Percentiles rank a stretch among this genome's conserved stretches.
These are phyloP conservation scores for Pythium vanterpoolii DNA, from an alignment of 352 stramenopile species.

Conservation along the genomic window DNA sequence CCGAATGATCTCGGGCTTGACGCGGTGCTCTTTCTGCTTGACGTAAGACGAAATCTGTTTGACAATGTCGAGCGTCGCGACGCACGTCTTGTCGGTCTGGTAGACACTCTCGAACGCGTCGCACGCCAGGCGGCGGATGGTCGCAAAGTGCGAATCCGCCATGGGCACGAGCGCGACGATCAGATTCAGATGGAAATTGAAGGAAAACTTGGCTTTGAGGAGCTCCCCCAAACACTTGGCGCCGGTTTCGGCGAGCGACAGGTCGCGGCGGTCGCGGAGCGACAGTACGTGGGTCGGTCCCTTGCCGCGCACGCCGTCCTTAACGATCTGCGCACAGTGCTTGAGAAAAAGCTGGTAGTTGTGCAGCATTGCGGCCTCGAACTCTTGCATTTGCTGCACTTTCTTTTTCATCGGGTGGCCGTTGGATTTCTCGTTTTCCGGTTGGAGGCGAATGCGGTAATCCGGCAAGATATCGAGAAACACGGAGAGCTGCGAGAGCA, in stretches of 20 bases:
- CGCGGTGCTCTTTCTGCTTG: constrained; percentile 79
- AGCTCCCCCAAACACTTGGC: constrained; percentile 75
- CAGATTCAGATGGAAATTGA: constrained; percentile 87
- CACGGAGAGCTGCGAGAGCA: constrained; percentile 93
- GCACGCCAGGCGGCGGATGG: constrained; percentile 52
- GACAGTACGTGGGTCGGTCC: constrained; percentile 37
- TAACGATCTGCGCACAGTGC: constrained; percentile 60
- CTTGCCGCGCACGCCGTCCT: constrained; percentile 54
- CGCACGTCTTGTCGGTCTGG: constrained; percentile 67
- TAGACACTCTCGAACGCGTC: constrained; percentile 72
- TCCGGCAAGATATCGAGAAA: constrained; percentile 95
- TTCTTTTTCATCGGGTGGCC: constrained; percentile 84
- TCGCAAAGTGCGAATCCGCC: constrained; percentile 59
- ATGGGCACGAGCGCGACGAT: constrained; percentile 80
- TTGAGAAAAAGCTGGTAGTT: constrained; percentile 87
- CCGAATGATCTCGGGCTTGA: constrained; percentile 72
- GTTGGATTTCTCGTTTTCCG: constrained; percentile 65
- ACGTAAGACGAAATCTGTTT: constrained; percentile 84
- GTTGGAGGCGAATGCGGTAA: constrained; percentile 92
- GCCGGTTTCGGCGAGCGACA: constrained; percentile 66
- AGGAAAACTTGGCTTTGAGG: constrained; percentile 80
- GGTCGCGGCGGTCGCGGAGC: constrained; percentile 33
- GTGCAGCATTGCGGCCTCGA: constrained; percentile 65
- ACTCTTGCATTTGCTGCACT: constrained; percentile 86
- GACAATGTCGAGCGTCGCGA: constrained; percentile 67